Base-by-base conservation (phyloP, 805 yeast genomes). In the Metschnikowia amazonensis region DNA sequence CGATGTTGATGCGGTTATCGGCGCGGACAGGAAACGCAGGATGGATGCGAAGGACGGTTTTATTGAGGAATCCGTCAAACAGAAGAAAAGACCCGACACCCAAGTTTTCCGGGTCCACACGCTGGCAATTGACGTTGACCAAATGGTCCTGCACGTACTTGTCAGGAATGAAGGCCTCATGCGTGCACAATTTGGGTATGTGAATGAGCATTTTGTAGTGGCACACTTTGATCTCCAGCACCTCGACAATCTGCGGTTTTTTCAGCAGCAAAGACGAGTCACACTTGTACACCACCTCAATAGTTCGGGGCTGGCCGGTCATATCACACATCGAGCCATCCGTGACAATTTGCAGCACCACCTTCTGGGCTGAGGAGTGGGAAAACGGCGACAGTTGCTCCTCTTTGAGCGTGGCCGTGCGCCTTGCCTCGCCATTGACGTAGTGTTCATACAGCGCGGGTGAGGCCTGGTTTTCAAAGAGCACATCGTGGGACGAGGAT, bases 241-340 rank as follows among this genome's bases (percentile, higher is more conserved):
- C 69, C 57, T 74, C 73, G 8, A 65, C 44, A n/a, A 69, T 60
- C 27, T 47, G 50, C 1, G 60, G 45, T 10, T n/a, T 20, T 10
- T 37, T 47, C 23, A 31, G 35, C 29, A 7, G 2, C 42, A 39
- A 43, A 21, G 53, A 48, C 3, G 72, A 70, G 47, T 75, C 76
- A 60, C 92, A 85, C 29, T 70, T 66, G 57, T 78, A 83, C 41
- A 74, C 74, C 4, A 85, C 64, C 45, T 82, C 85, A 3, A 78
- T 66, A 3, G 68, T 57, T 43, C 92, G 70, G 2, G 76, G 76
- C 23, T 64, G 58, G 2, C 70, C 70, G 0, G 86, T 82, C 37
- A 80, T 58, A 53, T 81, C 86, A 62, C 94, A 85, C 3, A 66
- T 43, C 17, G 75, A 75, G 7, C 92, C 94, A 47, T 60, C 58